A percentile compares a stretch with the other conserved stretches of the same genome.
Evolutionary conservation across 192 early-diverging fungal genomes (phyloP).

Genomic region (Entomortierella parvispora): DNA sequence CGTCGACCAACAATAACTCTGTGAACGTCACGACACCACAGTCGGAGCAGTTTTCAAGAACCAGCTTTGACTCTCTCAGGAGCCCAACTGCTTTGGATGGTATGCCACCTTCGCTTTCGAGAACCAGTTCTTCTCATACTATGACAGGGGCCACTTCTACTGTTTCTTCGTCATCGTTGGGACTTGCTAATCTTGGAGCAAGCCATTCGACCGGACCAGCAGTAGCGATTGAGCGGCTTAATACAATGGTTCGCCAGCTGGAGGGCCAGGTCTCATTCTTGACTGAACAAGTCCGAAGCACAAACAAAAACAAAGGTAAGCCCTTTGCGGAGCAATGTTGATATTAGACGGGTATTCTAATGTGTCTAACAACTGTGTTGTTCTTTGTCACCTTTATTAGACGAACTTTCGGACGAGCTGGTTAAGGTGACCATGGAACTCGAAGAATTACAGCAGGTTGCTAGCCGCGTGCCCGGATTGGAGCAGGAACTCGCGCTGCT

Average conservation of each 20-base stretch:
- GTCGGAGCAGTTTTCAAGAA: not conserved
- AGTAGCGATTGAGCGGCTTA: constrained; percentile 70
- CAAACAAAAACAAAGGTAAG: constrained; percentile 67
- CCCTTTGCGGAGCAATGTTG: no score
- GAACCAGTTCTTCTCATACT: constrained; percentile 30
- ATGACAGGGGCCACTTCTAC: not conserved
- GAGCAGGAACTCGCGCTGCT: constrained; percentile 68
- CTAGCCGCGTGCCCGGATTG: constrained; percentile 39
- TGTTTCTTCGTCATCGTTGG: not conserved
- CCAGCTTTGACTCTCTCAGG: constrained; percentile 15
- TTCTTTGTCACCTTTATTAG: constrained; percentile 42
- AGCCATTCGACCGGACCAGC: constrained; percentile 19
- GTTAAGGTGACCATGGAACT: constrained; percentile 73
- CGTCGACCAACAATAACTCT: not conserved
- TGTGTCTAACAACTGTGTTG: not conserved
- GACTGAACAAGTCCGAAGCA: constrained; percentile 70
- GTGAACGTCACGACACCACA: no score
- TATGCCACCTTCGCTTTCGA: constrained; percentile 25
- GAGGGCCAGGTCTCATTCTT: constrained; percentile 75
- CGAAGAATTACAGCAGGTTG: constrained; percentile 63
- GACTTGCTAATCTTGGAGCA: constrained; percentile 14
- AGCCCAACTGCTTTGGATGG: constrained; percentile 24
- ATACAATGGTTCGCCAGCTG: constrained; percentile 65
- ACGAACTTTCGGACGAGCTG: constrained; percentile 80
- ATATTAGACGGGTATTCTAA: no score